These are phyloP conservation scores for Bruguiera sexangula DNA, from an alignment of 345 rosid species.

Conservation along the genomic window DNA sequence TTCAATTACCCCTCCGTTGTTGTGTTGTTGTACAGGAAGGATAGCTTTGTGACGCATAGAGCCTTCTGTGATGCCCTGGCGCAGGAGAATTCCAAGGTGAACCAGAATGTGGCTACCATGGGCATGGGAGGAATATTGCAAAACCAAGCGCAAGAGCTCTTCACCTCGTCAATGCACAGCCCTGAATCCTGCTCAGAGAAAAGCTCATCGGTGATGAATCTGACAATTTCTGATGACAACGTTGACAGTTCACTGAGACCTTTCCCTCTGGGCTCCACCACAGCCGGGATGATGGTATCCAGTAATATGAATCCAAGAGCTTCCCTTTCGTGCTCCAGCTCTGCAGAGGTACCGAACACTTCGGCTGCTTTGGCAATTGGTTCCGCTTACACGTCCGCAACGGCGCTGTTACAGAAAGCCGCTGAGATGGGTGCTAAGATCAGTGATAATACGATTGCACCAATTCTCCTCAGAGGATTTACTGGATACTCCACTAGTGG, in stretches of 20 bases:
- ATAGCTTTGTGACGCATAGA: constrained; percentile 61
- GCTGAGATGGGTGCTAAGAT: constrained; percentile 62
- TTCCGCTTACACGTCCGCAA: constrained; percentile 48
- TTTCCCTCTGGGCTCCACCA: constrained; percentile 30
- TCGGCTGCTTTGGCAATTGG: constrained; percentile 21
- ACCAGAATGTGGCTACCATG: constrained; percentile 26
- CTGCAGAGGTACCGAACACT: constrained; percentile 23
- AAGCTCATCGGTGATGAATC: constrained; percentile 27
- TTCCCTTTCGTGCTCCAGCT: constrained; percentile 9
- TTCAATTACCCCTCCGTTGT: too few species aligned
- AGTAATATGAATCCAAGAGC: constrained; percentile 26
- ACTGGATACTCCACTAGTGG: constrained; percentile 33
- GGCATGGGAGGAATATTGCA: constrained; percentile 24
- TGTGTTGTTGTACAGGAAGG: constrained; percentile 36
- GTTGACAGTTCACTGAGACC: constrained; percentile 26
- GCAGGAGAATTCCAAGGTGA: constrained; percentile 43
- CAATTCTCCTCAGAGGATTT: constrained; percentile 49
- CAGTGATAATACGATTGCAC: constrained; percentile 45
- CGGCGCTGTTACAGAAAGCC: constrained; percentile 56
- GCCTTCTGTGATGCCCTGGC: constrained; percentile 61
- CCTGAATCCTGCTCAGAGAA: constrained; percentile 34
- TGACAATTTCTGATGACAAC: constrained; percentile 26
- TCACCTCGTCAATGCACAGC: constrained; percentile 34
- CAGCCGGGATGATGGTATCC: constrained; percentile 25
- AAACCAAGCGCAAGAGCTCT: constrained; percentile 34